phyloP scores from a whole-genome alignment of 1,139 yeast genomes.

The Yamadazyma mexicana region DNA sequence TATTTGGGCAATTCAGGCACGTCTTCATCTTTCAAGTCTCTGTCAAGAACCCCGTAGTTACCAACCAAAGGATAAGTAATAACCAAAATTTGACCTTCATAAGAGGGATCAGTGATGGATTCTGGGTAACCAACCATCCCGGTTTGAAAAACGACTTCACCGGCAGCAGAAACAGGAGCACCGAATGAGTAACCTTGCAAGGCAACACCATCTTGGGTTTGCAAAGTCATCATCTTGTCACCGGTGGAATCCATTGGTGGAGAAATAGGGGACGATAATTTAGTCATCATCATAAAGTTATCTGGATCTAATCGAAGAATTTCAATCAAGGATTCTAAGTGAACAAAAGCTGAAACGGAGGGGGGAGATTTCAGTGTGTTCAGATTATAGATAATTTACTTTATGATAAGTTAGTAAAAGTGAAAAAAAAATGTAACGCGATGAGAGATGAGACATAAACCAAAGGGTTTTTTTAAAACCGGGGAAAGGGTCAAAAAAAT shows the following conservation, averaged over 20 bases:
- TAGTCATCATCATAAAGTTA: conserved; percentile 12
- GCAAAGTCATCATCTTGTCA: conserved; percentile 84
- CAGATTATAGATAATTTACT: conserved; percentile 10
- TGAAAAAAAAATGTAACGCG: conserved; percentile 1
- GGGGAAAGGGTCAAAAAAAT: too few species aligned
- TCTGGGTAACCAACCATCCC: conserved; percentile 99
- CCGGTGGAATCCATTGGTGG: conserved; percentile 85
- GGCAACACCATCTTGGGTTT: conserved; percentile 85
- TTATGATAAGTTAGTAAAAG: background rate
- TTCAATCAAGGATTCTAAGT: conserved; percentile 2
- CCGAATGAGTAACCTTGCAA: conserved; percentile 98
- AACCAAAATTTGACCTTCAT: conserved; percentile 96
- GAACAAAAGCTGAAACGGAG: conserved; percentile 3
- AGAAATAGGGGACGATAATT: conserved; percentile 68
- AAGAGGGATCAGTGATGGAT: conserved; percentile 97
- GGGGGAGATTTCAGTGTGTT: conserved; percentile 4
- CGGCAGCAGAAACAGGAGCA: conserved; percentile 85
- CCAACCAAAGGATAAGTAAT: conserved; percentile 97
- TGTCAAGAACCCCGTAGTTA: conserved; percentile 98
- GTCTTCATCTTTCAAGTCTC: conserved; percentile 69
- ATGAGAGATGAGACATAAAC: conserved; percentile 1
- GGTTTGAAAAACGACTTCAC: conserved; percentile 98
- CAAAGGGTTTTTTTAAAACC: background rate
- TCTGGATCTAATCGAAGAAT: background rate
- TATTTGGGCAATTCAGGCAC: conserved; percentile 81